phyloP scores from a whole-genome alignment of 2,329 filamentous ascomycete genomes.

The Nemania abortiva region DNA sequence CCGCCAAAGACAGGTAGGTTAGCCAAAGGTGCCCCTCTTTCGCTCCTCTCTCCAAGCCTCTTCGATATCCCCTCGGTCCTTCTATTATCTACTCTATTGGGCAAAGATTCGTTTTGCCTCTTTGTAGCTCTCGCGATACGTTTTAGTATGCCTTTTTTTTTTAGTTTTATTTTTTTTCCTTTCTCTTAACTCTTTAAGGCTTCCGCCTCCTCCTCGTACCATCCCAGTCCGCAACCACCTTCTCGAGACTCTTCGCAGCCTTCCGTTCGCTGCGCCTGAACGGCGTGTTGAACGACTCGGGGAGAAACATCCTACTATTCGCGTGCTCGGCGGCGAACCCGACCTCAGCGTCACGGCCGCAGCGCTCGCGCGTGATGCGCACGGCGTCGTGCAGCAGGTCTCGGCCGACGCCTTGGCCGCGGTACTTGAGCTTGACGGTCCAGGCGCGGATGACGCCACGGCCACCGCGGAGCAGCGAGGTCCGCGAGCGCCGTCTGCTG shows the following conservation, averaged over 20 bases:
- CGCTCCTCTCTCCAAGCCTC: not conserved
- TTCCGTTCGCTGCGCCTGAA: slow-evolving; percentile 71
- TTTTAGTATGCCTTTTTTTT: not conserved
- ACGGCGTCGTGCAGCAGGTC: slow-evolving; percentile 81
- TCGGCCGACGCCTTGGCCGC: slow-evolving; percentile 77
- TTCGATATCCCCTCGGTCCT: not conserved
- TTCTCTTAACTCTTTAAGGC: slow-evolving; percentile 6
- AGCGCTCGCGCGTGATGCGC: slow-evolving; percentile 73
- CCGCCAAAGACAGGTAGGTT: slow-evolving; percentile 7
- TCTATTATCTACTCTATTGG: not conserved
- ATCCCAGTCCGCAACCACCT: slow-evolving; percentile 64
- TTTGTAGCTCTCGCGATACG: not conserved
- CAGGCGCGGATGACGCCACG: slow-evolving; percentile 82
- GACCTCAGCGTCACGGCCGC: slow-evolving; percentile 74
- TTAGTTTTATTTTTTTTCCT: not conserved
- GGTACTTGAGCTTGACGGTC: slow-evolving; percentile 79
- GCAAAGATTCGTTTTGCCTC: not conserved
- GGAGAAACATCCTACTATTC: slow-evolving; percentile 74
- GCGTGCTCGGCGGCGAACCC: slow-evolving; percentile 83
- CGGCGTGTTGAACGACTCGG: slow-evolving; percentile 69
- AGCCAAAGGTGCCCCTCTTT: not conserved
- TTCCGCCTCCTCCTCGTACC: slow-evolving; percentile 42
- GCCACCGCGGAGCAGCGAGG: slow-evolving; percentile 65
- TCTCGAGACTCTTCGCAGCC: slow-evolving; percentile 66
- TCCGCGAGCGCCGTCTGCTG: slow-evolving; percentile 43